phyloP scores from a whole-genome alignment of 2,329 filamentous ascomycete species.

The Aspergillus thermomutatus region DNA sequence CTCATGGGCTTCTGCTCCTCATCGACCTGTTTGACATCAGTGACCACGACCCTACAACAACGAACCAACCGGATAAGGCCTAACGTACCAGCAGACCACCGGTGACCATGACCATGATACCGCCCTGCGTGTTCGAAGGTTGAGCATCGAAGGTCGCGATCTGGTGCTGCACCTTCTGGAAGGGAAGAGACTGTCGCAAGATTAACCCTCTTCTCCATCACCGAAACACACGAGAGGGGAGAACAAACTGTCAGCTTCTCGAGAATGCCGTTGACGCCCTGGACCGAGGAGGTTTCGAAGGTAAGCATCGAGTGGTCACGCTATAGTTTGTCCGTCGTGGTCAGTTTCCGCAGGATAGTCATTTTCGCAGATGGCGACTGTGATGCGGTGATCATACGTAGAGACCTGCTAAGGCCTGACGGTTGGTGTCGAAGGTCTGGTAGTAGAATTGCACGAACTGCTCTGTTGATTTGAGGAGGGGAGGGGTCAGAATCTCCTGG shows the following conservation, averaged over 20 bases:
- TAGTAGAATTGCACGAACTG: slow-evolving; percentile 93
- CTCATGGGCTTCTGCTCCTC: slow-evolving; percentile 83
- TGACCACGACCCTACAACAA: not conserved
- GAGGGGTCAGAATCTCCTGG: slow-evolving; percentile 3
- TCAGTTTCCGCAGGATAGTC: slow-evolving; percentile 6
- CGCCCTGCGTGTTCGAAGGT: slow-evolving; percentile 63
- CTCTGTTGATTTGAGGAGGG: slow-evolving; percentile 53
- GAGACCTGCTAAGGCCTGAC: slow-evolving; percentile 62
- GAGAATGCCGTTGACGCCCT: slow-evolving; percentile 64
- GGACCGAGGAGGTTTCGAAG: slow-evolving; percentile 70
- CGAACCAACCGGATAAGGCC: not conserved
- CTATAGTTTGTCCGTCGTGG: slow-evolving; percentile 45
- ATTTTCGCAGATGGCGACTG: not conserved
- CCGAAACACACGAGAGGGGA: not conserved
- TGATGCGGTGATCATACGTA: slow-evolving; percentile 63
- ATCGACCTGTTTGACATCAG: slow-evolving; percentile 61
- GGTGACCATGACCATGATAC: slow-evolving; percentile 83
- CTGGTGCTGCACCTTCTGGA: slow-evolving; percentile 76
- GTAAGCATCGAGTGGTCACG: slow-evolving; percentile 86
- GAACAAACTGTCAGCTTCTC: slow-evolving; percentile 74
- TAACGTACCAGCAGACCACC: slow-evolving; percentile 74
- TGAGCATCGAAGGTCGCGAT: slow-evolving; percentile 79
- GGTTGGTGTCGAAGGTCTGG: slow-evolving; percentile 74
- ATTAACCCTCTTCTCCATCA: slow-evolving; percentile 1
- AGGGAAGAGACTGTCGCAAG: slow-evolving; percentile 64